Conservation (phyloP, 768 basidiomycete genomes). For the Lanmaoa rubissima region DNA sequence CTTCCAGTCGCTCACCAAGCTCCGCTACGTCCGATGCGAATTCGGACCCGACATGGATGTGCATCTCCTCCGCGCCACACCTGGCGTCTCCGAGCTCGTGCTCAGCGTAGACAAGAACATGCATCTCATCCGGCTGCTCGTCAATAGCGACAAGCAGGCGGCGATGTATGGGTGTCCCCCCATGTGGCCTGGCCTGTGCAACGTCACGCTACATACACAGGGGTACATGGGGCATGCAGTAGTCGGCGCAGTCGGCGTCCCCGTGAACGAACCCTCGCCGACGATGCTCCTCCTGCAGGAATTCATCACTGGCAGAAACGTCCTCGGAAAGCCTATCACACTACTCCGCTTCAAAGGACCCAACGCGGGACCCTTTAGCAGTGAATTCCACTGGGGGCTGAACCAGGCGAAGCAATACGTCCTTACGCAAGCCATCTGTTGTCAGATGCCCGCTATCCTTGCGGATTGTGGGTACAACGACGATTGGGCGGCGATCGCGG, state of each 20-base stretch:
- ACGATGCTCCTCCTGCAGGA: constrained; percentile 32
- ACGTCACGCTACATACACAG: constrained; percentile 31
- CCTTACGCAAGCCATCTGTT: constrained; percentile 19
- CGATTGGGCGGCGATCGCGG: constrained; percentile 31
- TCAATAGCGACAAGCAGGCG: constrained; percentile 36
- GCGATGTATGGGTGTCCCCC: constrained; percentile 26
- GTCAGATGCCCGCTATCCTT: constrained; percentile 21
- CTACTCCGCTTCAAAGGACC: constrained; percentile 31
- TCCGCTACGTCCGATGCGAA: constrained; percentile 32
- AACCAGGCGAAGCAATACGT: constrained; percentile 28
- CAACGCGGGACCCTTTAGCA: constrained; percentile 27
- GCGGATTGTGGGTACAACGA: constrained; percentile 26
- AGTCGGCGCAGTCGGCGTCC: constrained; percentile 19
- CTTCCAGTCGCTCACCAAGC: constrained; percentile 28
- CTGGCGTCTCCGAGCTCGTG: constrained; percentile 32
- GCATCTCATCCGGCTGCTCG: constrained; percentile 30
- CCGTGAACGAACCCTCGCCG: constrained; percentile 30
- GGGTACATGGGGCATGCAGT: constrained; percentile 21
- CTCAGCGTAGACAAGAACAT: constrained; percentile 31
- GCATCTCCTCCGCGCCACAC: constrained; percentile 32
- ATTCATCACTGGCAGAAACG: constrained; percentile 20
- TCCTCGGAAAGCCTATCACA: constrained; percentile 21
- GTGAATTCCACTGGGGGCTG: constrained; percentile 31
- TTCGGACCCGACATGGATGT: constrained; percentile 33
- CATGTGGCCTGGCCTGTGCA: constrained; percentile 29